Percentiles rank a stretch among this genome's conserved stretches.
These are phyloP conservation scores for Nakaseomyces nivariensis DNA, from an alignment of 1,139 yeast genomes.

Conservation along the genomic window DNA sequence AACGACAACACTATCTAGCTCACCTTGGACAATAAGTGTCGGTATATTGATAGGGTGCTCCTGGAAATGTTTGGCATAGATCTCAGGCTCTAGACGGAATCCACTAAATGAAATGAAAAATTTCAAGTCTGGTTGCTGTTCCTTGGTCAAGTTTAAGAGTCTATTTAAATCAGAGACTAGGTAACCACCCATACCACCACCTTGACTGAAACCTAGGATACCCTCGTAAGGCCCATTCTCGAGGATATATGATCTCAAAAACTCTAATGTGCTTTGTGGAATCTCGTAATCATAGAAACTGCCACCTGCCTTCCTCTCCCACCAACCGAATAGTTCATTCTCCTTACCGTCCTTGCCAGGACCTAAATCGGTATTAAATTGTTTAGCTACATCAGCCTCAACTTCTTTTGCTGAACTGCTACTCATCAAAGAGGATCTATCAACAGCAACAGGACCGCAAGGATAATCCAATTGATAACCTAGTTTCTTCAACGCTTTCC, in stretches of 20 bases:
- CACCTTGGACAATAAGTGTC: constrained; percentile 71
- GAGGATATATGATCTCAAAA: constrained; percentile 20
- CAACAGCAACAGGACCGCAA: constrained; percentile 47
- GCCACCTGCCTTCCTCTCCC: constrained; percentile 14
- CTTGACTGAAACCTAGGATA: constrained; percentile 86
- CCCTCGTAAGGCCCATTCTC: constrained; percentile 80
- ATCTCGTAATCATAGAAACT: constrained; percentile 14
- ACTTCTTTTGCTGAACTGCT: constrained; percentile 5
- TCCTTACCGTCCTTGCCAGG: constrained; percentile 3
- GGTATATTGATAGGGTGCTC: constrained; percentile 38
- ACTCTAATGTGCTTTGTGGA: constrained; percentile 14
- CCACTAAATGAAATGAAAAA: constrained; percentile 75
- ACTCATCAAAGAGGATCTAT: constrained; percentile 8
- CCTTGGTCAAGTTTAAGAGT: constrained; percentile 22
- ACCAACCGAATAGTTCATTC: constrained; percentile 27
- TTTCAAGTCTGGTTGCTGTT: constrained; percentile 40
- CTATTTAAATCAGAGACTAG: constrained; percentile 36
- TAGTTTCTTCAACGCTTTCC: constrained; percentile 54
- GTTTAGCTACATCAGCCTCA: constrained; percentile 7
- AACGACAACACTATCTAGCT: constrained; percentile 76
- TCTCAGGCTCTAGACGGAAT: constrained; percentile 49
- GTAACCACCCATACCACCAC: constrained; percentile 70
- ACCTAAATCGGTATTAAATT: constrained; percentile 9
- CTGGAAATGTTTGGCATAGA: constrained; percentile 39
- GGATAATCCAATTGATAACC: constrained; percentile 64